Evolutionary conservation across 352 stramenopile species (phyloP), one percentile per base, ranked within the genome.

Genomic region (Phytophthora brassicae): DNA sequence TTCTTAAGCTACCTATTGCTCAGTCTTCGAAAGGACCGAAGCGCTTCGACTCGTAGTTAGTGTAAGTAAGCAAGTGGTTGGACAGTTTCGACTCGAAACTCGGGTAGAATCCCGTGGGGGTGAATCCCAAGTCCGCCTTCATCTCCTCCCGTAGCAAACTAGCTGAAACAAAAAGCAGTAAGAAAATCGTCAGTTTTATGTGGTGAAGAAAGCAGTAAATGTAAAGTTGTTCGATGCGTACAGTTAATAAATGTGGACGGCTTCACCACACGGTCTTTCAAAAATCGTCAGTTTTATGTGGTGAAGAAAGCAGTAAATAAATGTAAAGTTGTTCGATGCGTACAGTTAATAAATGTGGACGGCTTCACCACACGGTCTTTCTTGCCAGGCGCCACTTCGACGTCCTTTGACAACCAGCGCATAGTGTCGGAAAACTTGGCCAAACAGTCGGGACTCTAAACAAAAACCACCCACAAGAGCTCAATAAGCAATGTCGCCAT

Each of bases 31-130:
- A 76, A 24, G 59, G 56, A 14, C 74, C 74, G 33, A 84, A 84
- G 4, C 74, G 68, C 39, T 72, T 44, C 4, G 74, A 84, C 22
- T 62, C 56, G 64, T 84, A 84, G 62, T 84, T 84, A 20, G 74
- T 84, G 57, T 84, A 84, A 38, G 74, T 81, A 28, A 81, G 56
- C 23, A 84, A 61, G 35, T 80, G 71, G 29, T 84, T 84, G 28
- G 74, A 81, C 24, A 84, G 49, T 63, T 84, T 84, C 12, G 74
- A 84, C 47, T 74, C 68, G 41, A 84, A 84, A 23, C 65, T 75
- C n/a, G 74, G 74, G 20, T 77, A 69, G 42, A 83, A 83, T 2
- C 69, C 69, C 13, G 71, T 74, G 19, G 74, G 73, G 20, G 71
- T 81, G 52, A 83, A 80, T 17, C 74, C 71, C 44, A 83, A 38